Base-by-base conservation (phyloP, 768 basidiomycete genomes). In the Lactarius trivialis region DNA sequence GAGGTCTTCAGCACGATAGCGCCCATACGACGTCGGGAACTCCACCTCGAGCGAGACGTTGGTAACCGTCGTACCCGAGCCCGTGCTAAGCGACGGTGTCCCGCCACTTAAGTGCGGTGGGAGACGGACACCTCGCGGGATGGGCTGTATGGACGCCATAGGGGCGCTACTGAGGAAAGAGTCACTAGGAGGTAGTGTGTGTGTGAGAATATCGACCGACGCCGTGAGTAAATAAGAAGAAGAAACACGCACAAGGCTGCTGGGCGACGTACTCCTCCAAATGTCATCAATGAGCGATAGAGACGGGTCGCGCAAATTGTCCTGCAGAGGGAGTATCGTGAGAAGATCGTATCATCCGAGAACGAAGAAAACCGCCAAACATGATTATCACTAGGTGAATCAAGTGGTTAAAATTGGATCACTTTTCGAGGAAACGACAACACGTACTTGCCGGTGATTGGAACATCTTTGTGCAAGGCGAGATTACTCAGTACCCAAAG, bases 21-120 rank as follows among this genome's bases (percentile, higher is more conserved):
- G 58, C 32, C 58, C 58, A 36, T 58, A 58, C 30, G 43, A 48
- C 32, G 49, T 58, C 12, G 58, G 58, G 58, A 58, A 58, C 48
- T 58, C 58, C 1, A 58, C 58, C 17, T 48, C 58, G 28, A 58
- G 58, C 30, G 43, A 48, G 48, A 28, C 58, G n/a, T n/a, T 24
- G n/a, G 53, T 36, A 5, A 9, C 53, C 21, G 34, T 11, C 32
- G 33, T 2, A 24, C 32, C 15, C 33, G 33, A 24, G 53, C 34
- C 34, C 24, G 15, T 54, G n/a, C 14, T 15, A 14, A 54, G 9
- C 3, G 53, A 36, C 48, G 33, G 48, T 21, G 48, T 58, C n/a
- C 49, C 28, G 19, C 28, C 3, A n/a, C n/a, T 24, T 21, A 48
- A 7, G 17, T 8, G 19, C 17, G 14, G 17, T 51, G 50, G 50